Evolutionary conservation across 2,329 filamentous ascomycete genomes (phyloP), one percentile per base, ranked within the genome.

Genomic region (Ophidiomyces ophidiicola): DNA sequence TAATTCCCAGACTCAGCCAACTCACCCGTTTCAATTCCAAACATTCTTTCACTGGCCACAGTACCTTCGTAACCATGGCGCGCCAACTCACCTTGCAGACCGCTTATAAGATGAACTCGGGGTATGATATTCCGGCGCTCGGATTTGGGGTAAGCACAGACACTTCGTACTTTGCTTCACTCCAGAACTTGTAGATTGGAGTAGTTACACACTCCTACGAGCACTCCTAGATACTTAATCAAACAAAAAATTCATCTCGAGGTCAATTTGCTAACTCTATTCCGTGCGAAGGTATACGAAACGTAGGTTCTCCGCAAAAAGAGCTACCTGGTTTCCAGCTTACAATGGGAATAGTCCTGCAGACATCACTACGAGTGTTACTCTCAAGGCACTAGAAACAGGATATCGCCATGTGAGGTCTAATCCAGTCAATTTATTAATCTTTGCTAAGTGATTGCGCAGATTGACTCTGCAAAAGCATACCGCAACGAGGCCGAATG

Each of bases 401-500:
- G 72, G 74, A 33, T 76, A 77, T 50, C 63, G 69, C 44, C 73
- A 78, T 60, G 68, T 71, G 55, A 26, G 17, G n/a, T 10, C 18
- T 6, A 11, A 15, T 8, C 12, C 2, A 12, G 29, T n/a, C 8
- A 10, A 18, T n/a, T 20, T 26, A 14, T 29, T 47, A 35, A 46
- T 35, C 30, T 25, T 23, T n/a, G 23, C 28, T 12, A 39, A 43
- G 6, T 15, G n/a, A 11, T 17, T 19, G 3, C 24, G 23, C 32
- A 70, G 67, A 59, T 78, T 45, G 75, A 79, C 54, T 72, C 69
- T 1, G 74, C 75, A 2, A 66, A 67, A 7, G 63, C 56, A 17
- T 79, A 78, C 53, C 60, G 60, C 25, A 79, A 79, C 46, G 74
- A 78, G 57, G 60, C 58, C 6, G 67, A 72, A 30, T 70, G 69